A percentile compares a stretch with the other conserved stretches of the same genome.
These are phyloP conservation scores for Pythium myriotylum DNA, from an alignment of 352 stramenopile species.

Conservation along the genomic window DNA sequence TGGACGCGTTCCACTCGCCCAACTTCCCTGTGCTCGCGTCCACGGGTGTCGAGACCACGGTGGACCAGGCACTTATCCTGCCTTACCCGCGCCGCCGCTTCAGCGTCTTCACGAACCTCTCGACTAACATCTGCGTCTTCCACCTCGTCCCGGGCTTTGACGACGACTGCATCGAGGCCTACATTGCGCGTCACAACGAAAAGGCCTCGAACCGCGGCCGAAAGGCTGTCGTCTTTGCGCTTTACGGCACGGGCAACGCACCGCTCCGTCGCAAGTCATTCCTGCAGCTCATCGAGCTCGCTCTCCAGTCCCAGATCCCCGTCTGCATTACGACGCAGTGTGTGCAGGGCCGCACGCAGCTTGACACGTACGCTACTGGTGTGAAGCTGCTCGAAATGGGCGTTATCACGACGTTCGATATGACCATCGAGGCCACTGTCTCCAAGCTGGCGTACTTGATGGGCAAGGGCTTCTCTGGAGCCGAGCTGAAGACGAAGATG, in stretches of 20 bases:
- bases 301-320: slow-evolving; percentile 80
- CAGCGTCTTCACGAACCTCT: slow-evolving; percentile 88
- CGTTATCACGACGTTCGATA: slow-evolving; percentile 95
- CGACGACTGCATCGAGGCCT: slow-evolving; percentile 84
- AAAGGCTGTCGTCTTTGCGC: slow-evolving; percentile 90
- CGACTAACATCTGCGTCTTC: slow-evolving; percentile 93
- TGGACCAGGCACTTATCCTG: slow-evolving; percentile 90
- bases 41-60: slow-evolving; percentile 93
- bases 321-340: slow-evolving; percentile 96
- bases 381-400: slow-evolving; percentile 88
- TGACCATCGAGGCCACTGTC: slow-evolving; percentile 95
- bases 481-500: slow-evolving; percentile 80
- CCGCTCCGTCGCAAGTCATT: slow-evolving; percentile 89
- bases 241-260: slow-evolving; percentile 97
- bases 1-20: slow-evolving; percentile 96
- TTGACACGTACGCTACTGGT: slow-evolving; percentile 94
- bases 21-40: slow-evolving; percentile 94
- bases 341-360: slow-evolving; percentile 89
- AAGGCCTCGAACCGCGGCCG: slow-evolving; percentile 23
- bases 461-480: slow-evolving; percentile 75
- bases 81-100: slow-evolving; percentile 89
- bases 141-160: slow-evolving; percentile 89
- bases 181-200: slow-evolving; percentile 68
- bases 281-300: slow-evolving; percentile 82
- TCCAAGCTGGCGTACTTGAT: slow-evolving; percentile 96